Evolutionary conservation across 1,284 basidiomycete genomes (phyloP).

Genomic region (Ceratobasidium sp.): DNA sequence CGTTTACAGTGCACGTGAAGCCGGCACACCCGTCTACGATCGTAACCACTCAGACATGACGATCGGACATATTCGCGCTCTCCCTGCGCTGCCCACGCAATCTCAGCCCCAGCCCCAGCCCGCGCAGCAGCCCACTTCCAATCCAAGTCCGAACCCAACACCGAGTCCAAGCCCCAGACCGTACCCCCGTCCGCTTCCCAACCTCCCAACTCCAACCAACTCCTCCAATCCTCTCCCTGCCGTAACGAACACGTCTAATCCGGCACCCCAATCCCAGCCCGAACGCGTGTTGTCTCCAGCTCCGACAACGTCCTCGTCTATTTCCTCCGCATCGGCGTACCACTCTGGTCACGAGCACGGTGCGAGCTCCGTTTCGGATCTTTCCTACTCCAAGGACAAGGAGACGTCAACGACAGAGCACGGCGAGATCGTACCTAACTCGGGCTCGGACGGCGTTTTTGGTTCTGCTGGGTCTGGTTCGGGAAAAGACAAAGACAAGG

Average conservation of each 20-base stretch:
- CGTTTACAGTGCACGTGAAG: background rate
- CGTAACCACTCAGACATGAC: slow-evolving; percentile 1
- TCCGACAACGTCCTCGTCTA: background rate
- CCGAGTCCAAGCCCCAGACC: too few species aligned
- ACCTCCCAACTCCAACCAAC: slow-evolving; percentile 7
- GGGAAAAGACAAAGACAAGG: too few species aligned
- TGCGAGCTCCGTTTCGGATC: too few species aligned
- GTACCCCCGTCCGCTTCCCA: slow-evolving; percentile 5
- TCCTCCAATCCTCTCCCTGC: background rate
- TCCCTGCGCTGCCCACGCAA: slow-evolving; percentile 15
- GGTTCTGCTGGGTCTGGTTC: too few species aligned
- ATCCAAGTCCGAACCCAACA: too few species aligned
- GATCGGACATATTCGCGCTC: slow-evolving; percentile 18
- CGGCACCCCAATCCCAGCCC: too few species aligned
- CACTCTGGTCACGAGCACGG: too few species aligned
- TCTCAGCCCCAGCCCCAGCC: background rate
- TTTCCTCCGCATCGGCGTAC: too few species aligned
- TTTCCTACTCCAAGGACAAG: too few species aligned
- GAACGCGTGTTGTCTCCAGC: background rate
- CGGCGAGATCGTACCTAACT: too few species aligned
- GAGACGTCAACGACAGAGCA: too few species aligned
- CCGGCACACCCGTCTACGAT: slow-evolving; percentile 38
- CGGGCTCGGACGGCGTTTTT: too few species aligned
- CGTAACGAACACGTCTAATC: background rate
- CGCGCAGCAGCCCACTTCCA: background rate